Base-by-base conservation (phyloP, 495 filamentous ascomycete species). In the Opeltia flavorubescens region DNA sequence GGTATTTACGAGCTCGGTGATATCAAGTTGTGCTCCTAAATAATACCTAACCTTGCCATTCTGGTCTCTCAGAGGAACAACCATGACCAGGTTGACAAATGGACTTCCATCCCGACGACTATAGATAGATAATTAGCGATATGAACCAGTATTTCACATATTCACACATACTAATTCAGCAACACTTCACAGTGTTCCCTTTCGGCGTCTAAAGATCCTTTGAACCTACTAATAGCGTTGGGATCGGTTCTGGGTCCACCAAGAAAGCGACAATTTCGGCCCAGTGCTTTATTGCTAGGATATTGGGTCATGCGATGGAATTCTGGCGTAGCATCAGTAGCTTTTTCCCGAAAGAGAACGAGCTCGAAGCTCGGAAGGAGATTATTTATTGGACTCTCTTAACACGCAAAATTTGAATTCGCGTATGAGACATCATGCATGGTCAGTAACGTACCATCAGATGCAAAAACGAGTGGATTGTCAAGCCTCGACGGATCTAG, bases 401-500 rank as follows among this genome's bases (percentile, higher is more conserved):
- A 6, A 40, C 2, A 24, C 12, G 31, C 30, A 12, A 9, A 35
- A 9, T 33, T 24, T 6, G n/a, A n/a, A n/a, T n/a, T n/a, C n/a
- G n/a, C n/a, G n/a, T n/a, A n/a, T n/a, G n/a, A n/a, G n/a, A n/a
- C n/a, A n/a, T n/a, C n/a, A n/a, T n/a, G n/a, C n/a, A n/a, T n/a
- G n/a, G n/a, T n/a, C n/a, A n/a, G n/a, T n/a, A n/a, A 60, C 63
- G 23, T 64, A 82, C 79, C 80, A 68, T 85, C 76, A 5, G 81
- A 85, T 23, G 81, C 79, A 62, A 87, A 86, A 3, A 88, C 72
- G 47, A 89, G 80, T 1, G 83, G 84, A 60, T 86, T 85, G 54
- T 83, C 84, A 4, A 71, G 67, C 49, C 80, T 65, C 20, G 78
- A 78, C 6, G 84, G 83, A 62, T 89, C 84, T 5, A n/a, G n/a